phyloP scores from a whole-genome alignment of 768 basidiomycete genomes.

The Hysterangium stoloniferum region DNA sequence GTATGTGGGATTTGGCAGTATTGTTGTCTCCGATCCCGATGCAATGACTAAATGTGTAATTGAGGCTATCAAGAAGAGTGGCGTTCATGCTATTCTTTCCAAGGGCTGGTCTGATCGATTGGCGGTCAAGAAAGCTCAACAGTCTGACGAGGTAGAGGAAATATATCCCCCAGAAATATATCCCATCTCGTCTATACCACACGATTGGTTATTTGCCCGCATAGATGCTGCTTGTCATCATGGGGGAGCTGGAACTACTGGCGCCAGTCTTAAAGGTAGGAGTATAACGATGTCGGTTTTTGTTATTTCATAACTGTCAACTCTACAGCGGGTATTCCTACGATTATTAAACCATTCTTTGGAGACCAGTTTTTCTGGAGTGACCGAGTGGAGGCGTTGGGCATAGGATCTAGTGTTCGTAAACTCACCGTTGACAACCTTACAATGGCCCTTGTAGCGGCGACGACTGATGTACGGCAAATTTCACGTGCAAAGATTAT shows the following conservation, averaged over 20 bases:
- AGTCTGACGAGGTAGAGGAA: slow-evolving; percentile 56
- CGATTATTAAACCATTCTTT: slow-evolving; percentile 95
- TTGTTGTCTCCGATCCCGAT: slow-evolving; percentile 92
- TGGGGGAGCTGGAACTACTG: slow-evolving; percentile 94
- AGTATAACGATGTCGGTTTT: slow-evolving; percentile 8
- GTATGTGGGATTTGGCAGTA: slow-evolving; percentile 96
- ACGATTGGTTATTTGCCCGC: slow-evolving; percentile 91
- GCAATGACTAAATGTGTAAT: slow-evolving; percentile 88
- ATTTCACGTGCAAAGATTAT: slow-evolving; percentile 76
- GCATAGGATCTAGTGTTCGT: slow-evolving; percentile 80
- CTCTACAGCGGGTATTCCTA: slow-evolving; percentile 76
- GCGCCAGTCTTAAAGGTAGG: slow-evolving; percentile 85
- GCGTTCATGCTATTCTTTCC: slow-evolving; percentile 87
- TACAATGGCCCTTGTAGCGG: slow-evolving; percentile 67
- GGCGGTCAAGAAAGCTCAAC: slow-evolving; percentile 48
- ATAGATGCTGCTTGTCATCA: slow-evolving; percentile 99
- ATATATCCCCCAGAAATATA: slow-evolving; percentile 75
- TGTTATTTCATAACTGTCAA: not conserved
- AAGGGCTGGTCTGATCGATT: slow-evolving; percentile 98
- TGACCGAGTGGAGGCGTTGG: slow-evolving; percentile 93
- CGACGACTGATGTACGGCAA: slow-evolving; percentile 85
- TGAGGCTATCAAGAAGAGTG: slow-evolving; percentile 80
- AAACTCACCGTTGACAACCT: slow-evolving; percentile 78
- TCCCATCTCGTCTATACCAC: slow-evolving; percentile 78
- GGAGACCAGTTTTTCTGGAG: slow-evolving; percentile 99